Evolutionary conservation across 345 rosid genomes (phyloP).

Genomic region (Cochlearia excelsa): DNA sequence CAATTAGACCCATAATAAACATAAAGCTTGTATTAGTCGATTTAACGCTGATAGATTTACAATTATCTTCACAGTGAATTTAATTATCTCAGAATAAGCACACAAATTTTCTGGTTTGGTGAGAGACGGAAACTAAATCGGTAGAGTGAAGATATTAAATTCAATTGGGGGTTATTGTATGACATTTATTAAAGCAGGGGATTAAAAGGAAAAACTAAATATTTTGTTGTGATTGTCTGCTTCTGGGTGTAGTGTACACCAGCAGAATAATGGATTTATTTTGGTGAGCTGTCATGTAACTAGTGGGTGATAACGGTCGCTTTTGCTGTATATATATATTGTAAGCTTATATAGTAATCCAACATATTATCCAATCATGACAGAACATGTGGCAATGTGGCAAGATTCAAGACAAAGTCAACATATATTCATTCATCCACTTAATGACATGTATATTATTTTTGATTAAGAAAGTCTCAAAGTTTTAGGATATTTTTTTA

Average conservation of each 20-base stretch:
- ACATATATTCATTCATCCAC: too few species aligned
- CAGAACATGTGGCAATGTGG: slow-evolving; percentile 29
- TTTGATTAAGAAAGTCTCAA: slow-evolving; percentile 8
- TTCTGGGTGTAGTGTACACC: not conserved
- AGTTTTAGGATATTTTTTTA: not conserved
- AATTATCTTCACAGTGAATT: too few species aligned
- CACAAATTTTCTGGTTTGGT: too few species aligned
- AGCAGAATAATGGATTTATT: slow-evolving; percentile 1
- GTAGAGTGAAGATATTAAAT: too few species aligned
- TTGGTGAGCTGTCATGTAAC: slow-evolving; percentile 35
- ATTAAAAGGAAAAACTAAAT: not conserved
- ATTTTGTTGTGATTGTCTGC: slow-evolving; percentile 12
- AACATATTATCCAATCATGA: slow-evolving; percentile 34
- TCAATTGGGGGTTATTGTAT: too few species aligned
- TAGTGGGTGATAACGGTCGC: slow-evolving; percentile 32
- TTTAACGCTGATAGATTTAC: too few species aligned
- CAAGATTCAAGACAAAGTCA: too few species aligned
- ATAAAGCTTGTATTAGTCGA: too few species aligned
- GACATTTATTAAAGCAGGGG: not conserved
- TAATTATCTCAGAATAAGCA: too few species aligned
- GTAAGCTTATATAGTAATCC: slow-evolving; percentile 32
- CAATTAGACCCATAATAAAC: not conserved
- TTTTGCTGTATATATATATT: slow-evolving; percentile 29
- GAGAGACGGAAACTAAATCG: too few species aligned
- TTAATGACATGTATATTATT: not conserved